Evolutionary conservation across 2,329 filamentous ascomycete species (phyloP), one percentile per base, ranked within the genome.

Genomic region (Cordyceps fumosorosea): DNA sequence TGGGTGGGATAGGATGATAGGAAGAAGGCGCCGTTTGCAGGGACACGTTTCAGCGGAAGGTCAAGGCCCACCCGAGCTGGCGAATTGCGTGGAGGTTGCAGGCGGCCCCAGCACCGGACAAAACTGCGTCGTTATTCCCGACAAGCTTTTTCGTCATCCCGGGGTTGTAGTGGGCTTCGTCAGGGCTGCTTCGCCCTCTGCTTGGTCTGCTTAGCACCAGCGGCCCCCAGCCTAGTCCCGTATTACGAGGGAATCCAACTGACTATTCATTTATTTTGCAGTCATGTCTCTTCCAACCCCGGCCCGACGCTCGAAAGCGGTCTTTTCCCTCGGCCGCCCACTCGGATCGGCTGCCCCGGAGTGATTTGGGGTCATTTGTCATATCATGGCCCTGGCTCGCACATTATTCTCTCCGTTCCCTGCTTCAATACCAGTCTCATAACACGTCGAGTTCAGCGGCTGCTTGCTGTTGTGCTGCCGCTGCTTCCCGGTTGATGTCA

Each of bases 141-240:
- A 42, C 45, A 58, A 58, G 56, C 56, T 57, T 58, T 56, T 55
- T 34, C 45, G 45, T 58, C 47, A 51, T 20, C 26, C 34, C 12
- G 20, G 45, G 47, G 37, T 14, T 44, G 29, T 26, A 22, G 34
- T 59, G 56, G 45, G 22, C 12, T 12, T 32, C 24, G 11, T n/a
- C 8, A 14, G 37, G 11, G 11, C 56, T 10, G n/a, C 22, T 34
- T 26, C 22, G 22, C 5, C 47, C 20, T 58, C 45, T 58, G 20
- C 29, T 50, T 58, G 58, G 50, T 14, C 26, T 44, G 20, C 37
- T 14, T 6, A 44, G 40, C 16, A n/a, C 53, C 29, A 26, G 11
- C n/a, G 26, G 4, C 22, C 52, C 52, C 53, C 29, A n/a, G 40
- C n/a, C 20, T 54, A 54, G 52, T 44, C 14, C 22, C 6, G 42